A percentile compares a stretch with the other conserved stretches of the same genome.
Evolutionary conservation across 768 basidiomycete genomes (phyloP).

Genomic region (Russula olivacea): DNA sequence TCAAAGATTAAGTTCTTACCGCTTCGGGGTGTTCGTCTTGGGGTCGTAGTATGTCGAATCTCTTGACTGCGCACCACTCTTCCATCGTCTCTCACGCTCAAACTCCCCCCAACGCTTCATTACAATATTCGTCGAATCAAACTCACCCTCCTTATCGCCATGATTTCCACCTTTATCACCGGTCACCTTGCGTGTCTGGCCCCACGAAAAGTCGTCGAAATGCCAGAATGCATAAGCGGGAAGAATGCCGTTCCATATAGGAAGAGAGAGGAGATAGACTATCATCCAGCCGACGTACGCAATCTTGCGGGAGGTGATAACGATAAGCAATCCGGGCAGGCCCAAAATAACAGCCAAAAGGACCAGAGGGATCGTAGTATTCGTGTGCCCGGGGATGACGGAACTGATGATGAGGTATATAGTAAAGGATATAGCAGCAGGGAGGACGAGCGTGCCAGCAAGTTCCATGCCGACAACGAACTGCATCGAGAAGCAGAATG

Average conservation of each 20-base stretch:
- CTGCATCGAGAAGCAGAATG: conserved; percentile 99
- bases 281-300: conserved; percentile 98
- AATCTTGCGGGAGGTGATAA: conserved; percentile 90
- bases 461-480: conserved; percentile 99
- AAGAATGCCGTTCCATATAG: conserved; percentile 95
- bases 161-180: conserved; percentile 53
- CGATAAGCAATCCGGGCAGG: conserved; percentile 91
- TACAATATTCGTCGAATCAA: conserved; percentile 92
- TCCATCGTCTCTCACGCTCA: conserved; percentile 93
- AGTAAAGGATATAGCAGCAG: conserved; percentile 96
- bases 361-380: conserved; percentile 85
- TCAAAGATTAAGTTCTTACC: conserved; percentile 43
- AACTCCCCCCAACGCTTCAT: conserved; percentile 99
- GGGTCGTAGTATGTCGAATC: conserved; percentile 67
- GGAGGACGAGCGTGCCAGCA: conserved; percentile 90
- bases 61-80: conserved; percentile 75
- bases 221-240: conserved; percentile 99
- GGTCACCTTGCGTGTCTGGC: conserved; percentile 78
- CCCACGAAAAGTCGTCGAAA: conserved; percentile 98
- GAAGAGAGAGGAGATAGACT: conserved; percentile 85
- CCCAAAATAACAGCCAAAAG: conserved; percentile 92
- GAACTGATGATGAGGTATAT: conserved; percentile 86
- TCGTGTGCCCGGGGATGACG: conserved; percentile 71
- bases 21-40: conserved; percentile 41
- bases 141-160: conserved; percentile 95